Evolutionary conservation across 2,329 filamentous ascomycete genomes (phyloP).

Genomic region (Sarocladium strictum): DNA sequence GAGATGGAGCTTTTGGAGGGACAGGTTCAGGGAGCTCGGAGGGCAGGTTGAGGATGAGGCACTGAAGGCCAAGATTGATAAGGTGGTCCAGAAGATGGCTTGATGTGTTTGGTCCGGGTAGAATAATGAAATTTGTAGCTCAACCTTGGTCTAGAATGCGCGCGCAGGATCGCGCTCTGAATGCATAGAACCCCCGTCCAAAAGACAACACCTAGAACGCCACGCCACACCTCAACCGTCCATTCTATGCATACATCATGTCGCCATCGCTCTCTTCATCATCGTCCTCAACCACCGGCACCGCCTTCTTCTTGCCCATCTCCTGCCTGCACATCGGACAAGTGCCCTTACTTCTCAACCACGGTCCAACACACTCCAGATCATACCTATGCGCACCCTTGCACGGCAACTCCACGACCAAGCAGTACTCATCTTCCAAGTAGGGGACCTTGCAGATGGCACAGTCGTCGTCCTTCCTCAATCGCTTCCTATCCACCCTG

Average conservation of each 20-base stretch:
- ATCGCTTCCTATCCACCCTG: constrained; percentile 45
- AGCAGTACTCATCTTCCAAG: constrained; percentile 54
- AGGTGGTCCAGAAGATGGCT: constrained; percentile 17
- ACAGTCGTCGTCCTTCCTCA: constrained; percentile 47
- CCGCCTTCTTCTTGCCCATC: constrained; percentile 48
- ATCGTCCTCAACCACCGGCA: constrained; percentile 38
- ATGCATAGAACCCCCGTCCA: not conserved
- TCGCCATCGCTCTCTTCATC: constrained; percentile 49
- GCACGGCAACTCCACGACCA: constrained; percentile 61
- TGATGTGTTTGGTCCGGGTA: constrained; percentile 15
- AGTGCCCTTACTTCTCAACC: constrained; percentile 57
- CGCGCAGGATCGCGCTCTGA: not conserved
- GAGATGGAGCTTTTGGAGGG: constrained; percentile 26
- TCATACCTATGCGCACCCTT: constrained; percentile 54
- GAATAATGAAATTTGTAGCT: not conserved
- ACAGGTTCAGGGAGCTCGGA: constrained; percentile 19
- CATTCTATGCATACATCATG: constrained; percentile 31
- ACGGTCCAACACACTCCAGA: constrained; percentile 61
- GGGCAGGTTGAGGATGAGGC: constrained; percentile 13
- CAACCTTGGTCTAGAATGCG: not conserved
- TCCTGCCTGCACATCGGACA: constrained; percentile 60
- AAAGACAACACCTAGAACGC: constrained; percentile 10
- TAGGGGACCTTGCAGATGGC: constrained; percentile 59
- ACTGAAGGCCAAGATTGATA: constrained; percentile 17
- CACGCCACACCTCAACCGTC: not conserved